phyloP scores from a whole-genome alignment of 1,284 basidiomycete genomes.

The Kalmanozyma brasiliensis region DNA sequence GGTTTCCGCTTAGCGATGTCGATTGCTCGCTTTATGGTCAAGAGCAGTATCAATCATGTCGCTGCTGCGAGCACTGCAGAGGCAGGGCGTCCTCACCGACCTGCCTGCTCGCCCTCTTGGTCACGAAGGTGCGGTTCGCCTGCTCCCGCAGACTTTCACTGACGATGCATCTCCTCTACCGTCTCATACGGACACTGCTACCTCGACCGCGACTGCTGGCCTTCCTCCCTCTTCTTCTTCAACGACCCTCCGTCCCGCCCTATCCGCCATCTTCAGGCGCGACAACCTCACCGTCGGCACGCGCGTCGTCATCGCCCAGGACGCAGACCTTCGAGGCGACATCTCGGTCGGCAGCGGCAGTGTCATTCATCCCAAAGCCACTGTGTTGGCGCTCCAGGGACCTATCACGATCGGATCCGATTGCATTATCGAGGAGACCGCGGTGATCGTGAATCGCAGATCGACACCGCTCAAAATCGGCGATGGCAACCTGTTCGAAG shows the following conservation, averaged over 20 bases:
- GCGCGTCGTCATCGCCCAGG: conserved; percentile 51
- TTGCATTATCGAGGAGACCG: conserved; percentile 90
- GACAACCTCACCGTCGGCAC: conserved; percentile 56
- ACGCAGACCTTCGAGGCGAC: conserved; percentile 57
- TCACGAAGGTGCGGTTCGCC: conserved; percentile 2
- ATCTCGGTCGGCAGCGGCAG: conserved; percentile 69
- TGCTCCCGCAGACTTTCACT: conserved; percentile 8
- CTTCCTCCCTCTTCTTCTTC: neutral
- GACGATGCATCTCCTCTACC: conserved; percentile 9
- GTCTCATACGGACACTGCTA: neutral
- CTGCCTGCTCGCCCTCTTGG: conserved; percentile 15
- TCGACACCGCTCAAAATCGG: conserved; percentile 81
- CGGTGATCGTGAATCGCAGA: conserved; percentile 82
- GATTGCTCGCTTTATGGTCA: no score
- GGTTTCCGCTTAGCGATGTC: neutral
- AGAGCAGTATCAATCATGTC: conserved; percentile 13
- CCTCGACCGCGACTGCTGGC: neutral
- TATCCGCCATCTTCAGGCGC: conserved; percentile 25
- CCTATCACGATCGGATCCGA: conserved; percentile 86
- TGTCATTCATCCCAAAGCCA: conserved; percentile 92
- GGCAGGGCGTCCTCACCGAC: conserved; percentile 28
- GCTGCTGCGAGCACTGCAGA: conserved; percentile 35
- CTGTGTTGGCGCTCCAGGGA: conserved; percentile 85
- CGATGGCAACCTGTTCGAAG: conserved; percentile 90
- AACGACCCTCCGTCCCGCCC: neutral